Percentiles rank a stretch among this genome's conserved stretches.
These are phyloP conservation scores for Alnus glutinosa DNA, from an alignment of 306 rosid genomes.

Conservation along the genomic window DNA sequence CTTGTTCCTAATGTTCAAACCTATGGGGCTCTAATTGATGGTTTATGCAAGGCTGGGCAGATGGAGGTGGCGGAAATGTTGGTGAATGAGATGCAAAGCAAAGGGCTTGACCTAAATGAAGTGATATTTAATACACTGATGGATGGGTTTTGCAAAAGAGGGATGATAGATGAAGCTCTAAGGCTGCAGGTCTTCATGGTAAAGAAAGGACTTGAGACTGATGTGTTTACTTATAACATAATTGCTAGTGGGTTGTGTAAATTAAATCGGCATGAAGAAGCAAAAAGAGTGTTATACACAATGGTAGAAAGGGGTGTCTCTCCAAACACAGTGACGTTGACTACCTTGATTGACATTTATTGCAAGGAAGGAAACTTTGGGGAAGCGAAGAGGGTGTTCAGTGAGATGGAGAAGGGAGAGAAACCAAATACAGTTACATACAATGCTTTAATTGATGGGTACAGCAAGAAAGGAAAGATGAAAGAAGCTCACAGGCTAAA, in stretches of 20 bases:
- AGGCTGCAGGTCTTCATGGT: conserved; percentile 53
- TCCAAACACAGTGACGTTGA: conserved; percentile 57
- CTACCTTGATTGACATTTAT: conserved; percentile 64
- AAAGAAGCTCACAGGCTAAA: conserved; percentile 53
- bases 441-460: conserved; percentile 70
- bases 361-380: conserved; percentile 83
- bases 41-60: conserved; percentile 70
- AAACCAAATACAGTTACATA: conserved; percentile 60
- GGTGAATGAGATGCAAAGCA: conserved; percentile 65
- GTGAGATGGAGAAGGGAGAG: conserved; percentile 62
- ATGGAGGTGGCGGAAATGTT: conserved; percentile 69
- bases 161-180: conserved; percentile 70
- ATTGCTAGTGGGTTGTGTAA: conserved; percentile 68
- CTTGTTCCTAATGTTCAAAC: conserved; percentile 58
- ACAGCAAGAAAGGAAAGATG: conserved; percentile 63
- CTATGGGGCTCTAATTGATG: conserved; percentile 64
- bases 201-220: conserved; percentile 57
- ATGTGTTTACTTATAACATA: conserved; percentile 53
- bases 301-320: conserved; percentile 70
- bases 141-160: conserved; percentile 72
- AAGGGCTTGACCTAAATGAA: conserved; percentile 51
- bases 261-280: conserved; percentile 55
- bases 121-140: conserved; percentile 66
- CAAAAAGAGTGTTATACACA: conserved; percentile 52
- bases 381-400: conserved; percentile 58